phyloP scores from a whole-genome alignment of 129 eudicot genomes.

The Smallanthus sonchifolius region DNA sequence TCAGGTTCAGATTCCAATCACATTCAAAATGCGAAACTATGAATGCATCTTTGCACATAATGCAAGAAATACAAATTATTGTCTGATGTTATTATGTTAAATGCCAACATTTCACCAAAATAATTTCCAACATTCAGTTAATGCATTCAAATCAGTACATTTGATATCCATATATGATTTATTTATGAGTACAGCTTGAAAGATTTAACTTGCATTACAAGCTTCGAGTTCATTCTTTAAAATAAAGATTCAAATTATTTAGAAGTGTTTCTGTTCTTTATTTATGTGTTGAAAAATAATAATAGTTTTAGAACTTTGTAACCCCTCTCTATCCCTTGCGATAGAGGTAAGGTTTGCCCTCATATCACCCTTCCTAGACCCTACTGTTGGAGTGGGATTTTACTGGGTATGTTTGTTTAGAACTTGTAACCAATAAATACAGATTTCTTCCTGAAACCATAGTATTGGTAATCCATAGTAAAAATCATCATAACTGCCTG shows the following conservation, averaged over 20 bases:
- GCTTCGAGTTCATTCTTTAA: constrained; percentile 4
- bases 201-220: not conserved
- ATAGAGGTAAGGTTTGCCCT: no score
- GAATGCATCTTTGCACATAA: not conserved
- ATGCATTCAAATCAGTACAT: constrained; percentile 4
- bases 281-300: not conserved
- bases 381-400: no score
- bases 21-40: not conserved
- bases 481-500: not conserved
- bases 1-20: constrained; percentile 7
- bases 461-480: not conserved
- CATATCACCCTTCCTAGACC: no score
- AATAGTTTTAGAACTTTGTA: not conserved
- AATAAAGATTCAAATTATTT: not conserved
- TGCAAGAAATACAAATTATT: not conserved
- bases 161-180: not conserved
- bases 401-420: not conserved
- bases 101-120: not conserved
- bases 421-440: not conserved
- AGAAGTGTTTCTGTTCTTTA: not conserved
- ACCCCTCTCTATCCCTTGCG: no score
- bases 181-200: not conserved
- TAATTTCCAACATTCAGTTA: constrained; percentile 4
- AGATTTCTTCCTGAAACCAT: not conserved
- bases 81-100: not conserved